Evolutionary conservation across 164 flowering plant species (phyloP), one percentile per base, ranked within the genome.

Genomic region (Tinospora cordifolia): DNA sequence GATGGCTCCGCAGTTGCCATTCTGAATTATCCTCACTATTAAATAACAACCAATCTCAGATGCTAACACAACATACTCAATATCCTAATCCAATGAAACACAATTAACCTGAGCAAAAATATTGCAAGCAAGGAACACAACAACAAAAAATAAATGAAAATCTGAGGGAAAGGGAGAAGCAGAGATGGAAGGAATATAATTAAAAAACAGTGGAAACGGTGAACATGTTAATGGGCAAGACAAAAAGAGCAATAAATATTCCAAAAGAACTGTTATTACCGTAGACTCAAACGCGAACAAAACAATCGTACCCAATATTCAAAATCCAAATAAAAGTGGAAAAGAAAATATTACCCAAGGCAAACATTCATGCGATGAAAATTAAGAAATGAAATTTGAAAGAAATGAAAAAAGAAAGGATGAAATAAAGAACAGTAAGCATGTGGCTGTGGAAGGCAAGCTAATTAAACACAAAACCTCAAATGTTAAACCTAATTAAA

Each of bases 1-100:
- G 85, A 80, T 59, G 83, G 70, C 75, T 87, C 97, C n/a, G 87
- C 84, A 58, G 85, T 80, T 17, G 81, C 86, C 90, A 87, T 85
- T 25, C 4, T 17, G 10, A 44, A 40, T 41, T 17, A 24, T 68
- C 41, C 44, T 25, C 47, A 19, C 63, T 58, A 39, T 13, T 34
- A 69, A 69, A 19, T 26, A 22, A 30, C 2, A 30, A 30, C 4
- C 36, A 30, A 30, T 4, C 36, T 30, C 36, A 30, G 36, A 30
- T 30, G 36, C 36, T 30, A 30, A 30, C 36, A 30, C 2, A 4
- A 30, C 36, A 30, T 30, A 30, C 36, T 30, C 2, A 30, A 30
- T 30, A 30, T 30, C 4, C 4, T 30, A 30, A 4, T 30, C 4
- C 36, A 30, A 30, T 30, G 36, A 30, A 30, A 30, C 36, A 30